Base-by-base conservation (phyloP, 78 protist genomes). In the Bodo saltans region DNA sequence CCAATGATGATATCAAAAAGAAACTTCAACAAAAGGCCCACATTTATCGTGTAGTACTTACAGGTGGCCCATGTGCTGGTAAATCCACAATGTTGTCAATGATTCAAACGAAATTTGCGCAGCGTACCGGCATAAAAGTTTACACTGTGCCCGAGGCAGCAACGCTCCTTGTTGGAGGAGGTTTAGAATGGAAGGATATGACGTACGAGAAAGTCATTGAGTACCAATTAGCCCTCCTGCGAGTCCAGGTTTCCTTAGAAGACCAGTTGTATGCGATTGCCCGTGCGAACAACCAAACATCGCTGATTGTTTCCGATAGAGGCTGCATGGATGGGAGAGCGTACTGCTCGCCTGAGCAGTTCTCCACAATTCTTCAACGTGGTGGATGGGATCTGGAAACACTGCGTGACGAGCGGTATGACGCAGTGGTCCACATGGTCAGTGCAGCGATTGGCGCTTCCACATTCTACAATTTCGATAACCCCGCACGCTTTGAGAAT, bases 391-490 rank as follows among this genome's bases (percentile, higher is more conserved):
- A 33, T 42, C 12, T 35, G 74, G 4, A 25, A 47, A 73, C 12
- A 8, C 40, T 81, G 21, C 72, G 90, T 1, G 87, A 83, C 69
- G 40, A 38, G 30, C 23, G 91, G n/a, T 88, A 88, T 60, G 91
- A 88, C 52, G 71, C 74, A 32, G 91, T 88, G 79, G 30, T 88
- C 28, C 91, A 88, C 76, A 1, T 88, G 34, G 91, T 88, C 60
- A 83, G 88, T 2, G 87, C 91, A 4, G 88, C 91, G 29, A 38
- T 82, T 12, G 91, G 91, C 30, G 91, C 91, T 0, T 87, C 52
- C 79, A 23, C 74, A 1, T 83, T 33, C 83, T 88, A 88, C 74
- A 78, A 86, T 29, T 85, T 12, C 34, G 83, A 83, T 71, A 88
- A 88, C 78, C 37, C 68, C 42, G 83, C 87, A 1, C 23, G 91